Percentiles rank a stretch among this genome's conserved stretches.
Conservation (phyloP, 1,284 basidiomycete species). For the Trametes versicolor region DNA sequence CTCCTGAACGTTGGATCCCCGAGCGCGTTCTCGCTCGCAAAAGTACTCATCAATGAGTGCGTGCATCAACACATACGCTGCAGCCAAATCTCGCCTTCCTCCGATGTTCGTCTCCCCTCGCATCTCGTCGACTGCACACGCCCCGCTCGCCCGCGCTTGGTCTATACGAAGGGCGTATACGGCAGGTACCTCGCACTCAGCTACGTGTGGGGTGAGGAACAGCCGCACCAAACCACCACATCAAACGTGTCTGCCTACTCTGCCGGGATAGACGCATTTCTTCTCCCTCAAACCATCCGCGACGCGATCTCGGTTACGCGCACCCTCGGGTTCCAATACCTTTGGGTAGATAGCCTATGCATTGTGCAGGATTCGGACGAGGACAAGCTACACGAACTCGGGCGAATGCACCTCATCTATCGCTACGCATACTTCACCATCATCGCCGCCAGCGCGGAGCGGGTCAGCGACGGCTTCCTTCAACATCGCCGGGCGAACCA, state of each 20-base stretch:
- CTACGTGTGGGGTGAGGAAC: constrained; percentile 29
- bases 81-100: no score
- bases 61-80: constrained; percentile 1
- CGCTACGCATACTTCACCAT: constrained; percentile 14
- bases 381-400: constrained; percentile 14
- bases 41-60: not conserved
- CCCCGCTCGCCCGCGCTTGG: not conserved
- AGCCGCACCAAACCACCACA: constrained; percentile 12
- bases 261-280: not conserved
- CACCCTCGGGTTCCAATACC: constrained; percentile 8
- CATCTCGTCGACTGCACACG: constrained; percentile 22
- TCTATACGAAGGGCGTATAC: not conserved
- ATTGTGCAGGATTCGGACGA: constrained; percentile 18
- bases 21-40: not conserved
- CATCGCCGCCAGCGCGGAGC: constrained; percentile 9
- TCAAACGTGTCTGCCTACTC: constrained; percentile 6
- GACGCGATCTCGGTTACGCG: constrained; percentile 5
- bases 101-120: constrained; percentile 14
- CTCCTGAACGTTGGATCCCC: not conserved
- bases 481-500: not conserved
- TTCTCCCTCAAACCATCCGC: constrained; percentile 12
- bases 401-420: constrained; percentile 7
- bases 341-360: constrained; percentile 15
- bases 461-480: constrained; percentile 4
- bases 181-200: constrained; percentile 23